Conservation (phyloP, 257 asterid genomes). For the Linaria vulgaris region DNA sequence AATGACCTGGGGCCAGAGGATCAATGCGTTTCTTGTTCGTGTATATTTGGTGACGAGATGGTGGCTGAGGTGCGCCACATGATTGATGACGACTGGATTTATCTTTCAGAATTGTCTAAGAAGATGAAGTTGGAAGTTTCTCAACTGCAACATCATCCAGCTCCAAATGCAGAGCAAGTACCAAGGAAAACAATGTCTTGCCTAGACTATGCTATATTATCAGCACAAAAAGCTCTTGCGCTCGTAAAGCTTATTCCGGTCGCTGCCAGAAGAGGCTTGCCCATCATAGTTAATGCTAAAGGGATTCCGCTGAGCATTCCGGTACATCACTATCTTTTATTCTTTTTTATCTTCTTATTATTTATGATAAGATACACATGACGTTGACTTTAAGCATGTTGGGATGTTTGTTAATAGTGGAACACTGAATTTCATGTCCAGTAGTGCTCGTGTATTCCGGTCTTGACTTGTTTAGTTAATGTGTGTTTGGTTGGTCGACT, state of each 20-base stretch:
- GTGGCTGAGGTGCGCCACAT: slow-evolving; percentile 60
- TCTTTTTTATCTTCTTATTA: not conserved
- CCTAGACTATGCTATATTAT: slow-evolving; percentile 41
- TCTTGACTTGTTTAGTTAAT: not conserved
- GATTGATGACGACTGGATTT: slow-evolving; percentile 78
- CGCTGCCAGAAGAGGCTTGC: slow-evolving; percentile 77
- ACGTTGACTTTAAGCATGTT: not conserved
- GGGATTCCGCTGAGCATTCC: slow-evolving; percentile 76
- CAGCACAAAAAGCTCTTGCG: slow-evolving; percentile 61
- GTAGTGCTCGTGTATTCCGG: not conserved
- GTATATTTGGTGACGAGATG: slow-evolving; percentile 35
- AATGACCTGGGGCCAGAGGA: slow-evolving; percentile 27
- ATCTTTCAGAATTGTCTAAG: slow-evolving; percentile 54
- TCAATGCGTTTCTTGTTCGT: slow-evolving; percentile 39
- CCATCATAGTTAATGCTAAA: slow-evolving; percentile 61
- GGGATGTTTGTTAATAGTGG: not conserved
- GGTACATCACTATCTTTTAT: slow-evolving; percentile 37
- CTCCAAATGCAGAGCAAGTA: slow-evolving; percentile 11
- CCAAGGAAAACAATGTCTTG: slow-evolving; percentile 29
- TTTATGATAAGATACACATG: not conserved
- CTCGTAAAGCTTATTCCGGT: slow-evolving; percentile 70
- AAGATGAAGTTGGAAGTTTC: slow-evolving; percentile 24
- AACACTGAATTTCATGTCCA: not conserved
- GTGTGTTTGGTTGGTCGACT: not conserved
- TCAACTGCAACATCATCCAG: slow-evolving; percentile 20